Percentiles rank a stretch among this genome's conserved stretches.
phyloP scores from a whole-genome alignment of 208 protist species.

The Trypanosoma cruzi region DNA sequence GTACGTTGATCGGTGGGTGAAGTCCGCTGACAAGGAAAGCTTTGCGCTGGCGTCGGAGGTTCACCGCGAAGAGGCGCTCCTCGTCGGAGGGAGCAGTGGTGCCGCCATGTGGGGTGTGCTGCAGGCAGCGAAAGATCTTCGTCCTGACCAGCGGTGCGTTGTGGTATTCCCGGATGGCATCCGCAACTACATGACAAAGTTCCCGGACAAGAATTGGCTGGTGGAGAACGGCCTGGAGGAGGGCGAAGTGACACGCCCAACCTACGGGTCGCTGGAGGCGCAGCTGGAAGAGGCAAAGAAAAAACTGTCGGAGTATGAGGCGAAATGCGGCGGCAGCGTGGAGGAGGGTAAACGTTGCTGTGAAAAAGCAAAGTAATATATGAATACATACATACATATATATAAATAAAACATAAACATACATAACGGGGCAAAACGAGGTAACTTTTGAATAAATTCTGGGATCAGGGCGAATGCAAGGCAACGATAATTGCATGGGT shows the following conservation, averaged over 20 bases:
- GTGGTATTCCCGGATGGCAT: slow-evolving; percentile 96
- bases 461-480: too few species aligned
- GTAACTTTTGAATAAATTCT: too few species aligned
- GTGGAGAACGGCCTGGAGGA: slow-evolving; percentile 93
- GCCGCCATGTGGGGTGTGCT: slow-evolving; percentile 91
- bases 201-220: slow-evolving; percentile 96
- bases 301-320: slow-evolving; percentile 72
- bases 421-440: too few species aligned
- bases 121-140: slow-evolving; percentile 92
- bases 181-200: slow-evolving; percentile 98
- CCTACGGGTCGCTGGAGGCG: slow-evolving; percentile 69
- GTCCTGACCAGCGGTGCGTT: slow-evolving; percentile 90
- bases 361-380: too few species aligned
- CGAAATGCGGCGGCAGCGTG: neutral
- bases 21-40: slow-evolving; percentile 93
- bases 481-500: too few species aligned
- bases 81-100: slow-evolving; percentile 95
- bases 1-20: slow-evolving; percentile 94
- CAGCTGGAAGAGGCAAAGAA: slow-evolving; percentile 56
- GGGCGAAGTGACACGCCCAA: slow-evolving; percentile 67
- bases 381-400: neutral
- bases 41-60: slow-evolving; percentile 94
- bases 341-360: too few species aligned
- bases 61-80: slow-evolving; percentile 95
- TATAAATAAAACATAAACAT: too few species aligned